A percentile compares a stretch with the other conserved stretches of the same genome.
Conservation (phyloP, 257 asterid genomes). For the Gynochthodes officinalis region DNA sequence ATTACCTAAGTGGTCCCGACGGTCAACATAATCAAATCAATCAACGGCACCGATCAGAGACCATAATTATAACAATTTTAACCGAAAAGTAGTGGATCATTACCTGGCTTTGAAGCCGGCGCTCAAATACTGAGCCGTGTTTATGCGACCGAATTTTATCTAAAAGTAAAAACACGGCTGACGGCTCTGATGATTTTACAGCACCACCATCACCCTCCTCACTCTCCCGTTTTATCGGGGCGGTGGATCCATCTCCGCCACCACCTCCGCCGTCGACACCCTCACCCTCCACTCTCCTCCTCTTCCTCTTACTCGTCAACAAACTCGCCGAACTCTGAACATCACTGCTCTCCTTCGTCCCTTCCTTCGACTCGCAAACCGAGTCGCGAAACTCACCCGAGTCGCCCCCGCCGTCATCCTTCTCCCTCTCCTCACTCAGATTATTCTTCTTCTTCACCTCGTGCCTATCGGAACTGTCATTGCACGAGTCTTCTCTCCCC, state of each 20-base stretch:
- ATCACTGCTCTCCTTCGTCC: constrained; percentile 34
- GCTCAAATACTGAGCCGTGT: constrained; percentile 36
- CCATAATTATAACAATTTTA: neutral
- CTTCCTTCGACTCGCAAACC: constrained; percentile 26
- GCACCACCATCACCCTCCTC: constrained; percentile 8
- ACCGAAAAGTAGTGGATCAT: constrained; percentile 27
- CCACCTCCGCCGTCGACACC: constrained; percentile 14
- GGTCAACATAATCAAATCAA: constrained; percentile 10
- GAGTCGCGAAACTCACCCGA: constrained; percentile 31
- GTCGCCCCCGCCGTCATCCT: constrained; percentile 11
- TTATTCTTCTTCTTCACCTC: constrained; percentile 16
- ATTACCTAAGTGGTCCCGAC: constrained; percentile 10
- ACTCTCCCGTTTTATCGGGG: constrained; percentile 18
- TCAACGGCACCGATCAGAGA: constrained; percentile 13
- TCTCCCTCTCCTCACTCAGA: neutral
- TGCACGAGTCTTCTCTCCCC: constrained; percentile 34
- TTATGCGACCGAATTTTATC: constrained; percentile 36
- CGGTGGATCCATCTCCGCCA: constrained; percentile 13
- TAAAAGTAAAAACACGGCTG: constrained; percentile 21
- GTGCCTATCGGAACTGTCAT: constrained; percentile 36
- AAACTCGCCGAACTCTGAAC: constrained; percentile 38
- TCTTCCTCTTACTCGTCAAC: constrained; percentile 15
- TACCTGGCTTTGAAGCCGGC: constrained; percentile 49
- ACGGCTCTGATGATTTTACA: constrained; percentile 37
- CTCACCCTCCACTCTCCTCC: neutral